A percentile compares a stretch with the other conserved stretches of the same genome.
phyloP scores from a whole-genome alignment of 495 filamentous ascomycete genomes.

The Tirmania nivea region DNA sequence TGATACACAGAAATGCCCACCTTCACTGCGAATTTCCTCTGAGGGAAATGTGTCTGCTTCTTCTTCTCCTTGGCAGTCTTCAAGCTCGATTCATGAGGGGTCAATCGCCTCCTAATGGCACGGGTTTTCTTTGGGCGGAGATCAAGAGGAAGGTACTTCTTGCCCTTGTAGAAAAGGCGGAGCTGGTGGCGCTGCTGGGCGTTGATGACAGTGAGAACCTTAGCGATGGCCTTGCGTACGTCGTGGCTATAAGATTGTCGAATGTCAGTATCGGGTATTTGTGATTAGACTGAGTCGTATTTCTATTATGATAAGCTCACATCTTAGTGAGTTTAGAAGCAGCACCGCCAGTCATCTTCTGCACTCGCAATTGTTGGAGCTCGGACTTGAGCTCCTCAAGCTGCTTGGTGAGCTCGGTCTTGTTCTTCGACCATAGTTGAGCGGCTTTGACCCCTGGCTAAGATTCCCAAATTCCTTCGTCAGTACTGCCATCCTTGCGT shows the following conservation, averaged over 20 bases:
- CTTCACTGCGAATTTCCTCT: constrained; percentile 97
- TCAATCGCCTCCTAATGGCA: constrained; percentile 79
- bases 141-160: constrained; percentile 95
- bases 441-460: constrained; percentile 53
- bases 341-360: constrained; percentile 88
- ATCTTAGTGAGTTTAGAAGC: constrained; percentile 92
- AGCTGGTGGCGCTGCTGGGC: constrained; percentile 93
- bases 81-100: constrained; percentile 61
- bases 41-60: constrained; percentile 84
- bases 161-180: constrained; percentile 97
- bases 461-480: constrained; percentile 9
- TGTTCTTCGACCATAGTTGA: constrained; percentile 96
- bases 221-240: constrained; percentile 96
- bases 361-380: constrained; percentile 76
- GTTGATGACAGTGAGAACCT: constrained; percentile 97
- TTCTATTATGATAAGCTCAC: constrained; percentile 27
- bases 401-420: constrained; percentile 89
- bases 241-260: constrained; percentile 46
- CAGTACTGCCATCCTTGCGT: background rate
- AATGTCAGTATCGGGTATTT: background rate
- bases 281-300: background rate
- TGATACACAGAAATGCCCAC: constrained; percentile 27
- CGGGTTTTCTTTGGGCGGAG: constrained; percentile 94
- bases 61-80: constrained; percentile 82
- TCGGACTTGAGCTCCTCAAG: constrained; percentile 84